Base-by-base conservation (phyloP, 805 yeast genomes). In the Cyberlindnera bimundalis region DNA sequence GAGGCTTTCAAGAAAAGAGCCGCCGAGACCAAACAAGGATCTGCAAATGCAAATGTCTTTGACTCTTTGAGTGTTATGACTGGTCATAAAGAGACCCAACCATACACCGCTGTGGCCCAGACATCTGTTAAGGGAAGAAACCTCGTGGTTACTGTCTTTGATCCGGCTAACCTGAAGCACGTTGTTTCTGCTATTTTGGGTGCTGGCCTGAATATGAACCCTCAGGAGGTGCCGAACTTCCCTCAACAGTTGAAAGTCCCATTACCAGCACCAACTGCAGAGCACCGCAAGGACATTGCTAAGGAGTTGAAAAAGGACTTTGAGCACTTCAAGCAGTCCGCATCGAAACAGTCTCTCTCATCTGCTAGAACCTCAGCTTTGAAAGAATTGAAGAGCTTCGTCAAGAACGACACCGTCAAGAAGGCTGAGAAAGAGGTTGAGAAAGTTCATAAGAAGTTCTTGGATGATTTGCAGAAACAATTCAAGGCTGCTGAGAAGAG, bases 101-200 rank as follows among this genome's bases (percentile, higher is more conserved):
- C 71, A 3, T 83, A 82, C 57, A 73, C 78, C 3, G 69, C 79
- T 23, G 63, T 87, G 21, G 96, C 96, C 1, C 81, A 81, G 46
- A 81, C 91, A 3, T 66, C 83, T 0, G 51, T 78, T 38, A 82
- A 82, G 50, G 93, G 91, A 6, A 68, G 72, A 20, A 73, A 85
- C 52, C 71, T 78, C 50, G 68, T 87, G 38, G 76, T 91, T n/a
- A 88, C 96, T 0, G 90, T 89, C 2, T 91, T 83, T 61, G 96
- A 91, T 55, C 95, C 96, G 6, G 72, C 71, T 37, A 74, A 85
- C 50, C 72, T 78, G 29, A 83, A 86, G 52, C 71, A 75, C 45
- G 75, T 91, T 21, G 73, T 84, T 21, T 79, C 88, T 38, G 72
- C 90, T 0, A 79, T 91, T 15, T 60, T 87, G 45, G 82, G 76